Conservation (phyloP, 306 rosid species). For the Neltuma alba region DNA sequence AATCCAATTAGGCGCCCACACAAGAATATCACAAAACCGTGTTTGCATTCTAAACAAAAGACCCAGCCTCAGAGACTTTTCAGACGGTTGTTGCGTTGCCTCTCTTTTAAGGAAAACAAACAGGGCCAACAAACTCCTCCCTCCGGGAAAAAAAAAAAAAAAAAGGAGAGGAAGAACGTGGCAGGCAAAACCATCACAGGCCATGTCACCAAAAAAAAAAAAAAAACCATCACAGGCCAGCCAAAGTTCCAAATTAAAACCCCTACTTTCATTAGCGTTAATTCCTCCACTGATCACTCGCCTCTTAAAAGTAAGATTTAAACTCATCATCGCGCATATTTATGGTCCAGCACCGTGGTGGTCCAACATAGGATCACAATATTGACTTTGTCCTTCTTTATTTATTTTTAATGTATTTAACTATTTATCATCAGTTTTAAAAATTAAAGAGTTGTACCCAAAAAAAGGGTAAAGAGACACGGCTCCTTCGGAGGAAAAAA, state of each 20-base stretch:
- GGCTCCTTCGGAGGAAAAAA: no score
- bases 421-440: neutral
- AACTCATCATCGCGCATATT: no score
- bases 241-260: neutral
- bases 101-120: constrained; percentile 16
- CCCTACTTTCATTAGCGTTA: no score
- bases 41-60: neutral
- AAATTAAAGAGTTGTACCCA: no score
- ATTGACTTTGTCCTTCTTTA: neutral
- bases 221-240: neutral
- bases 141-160: neutral
- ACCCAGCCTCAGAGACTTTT: neutral
- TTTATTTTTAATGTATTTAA: neutral
- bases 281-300: neutral
- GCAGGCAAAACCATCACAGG: no score
- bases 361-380: neutral
- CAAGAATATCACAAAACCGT: neutral
- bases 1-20: neutral
- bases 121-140: neutral
- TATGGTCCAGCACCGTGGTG: no score
- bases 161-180: neutral
- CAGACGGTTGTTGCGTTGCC: neutral
- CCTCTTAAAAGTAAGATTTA: neutral
- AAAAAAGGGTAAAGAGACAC: no score
- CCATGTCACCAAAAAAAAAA: no score